Percentiles rank a stretch among this genome's conserved stretches.
Conservation (phyloP, 1,139 yeast genomes). For the Lodderomyces oxycetoniae region DNA sequence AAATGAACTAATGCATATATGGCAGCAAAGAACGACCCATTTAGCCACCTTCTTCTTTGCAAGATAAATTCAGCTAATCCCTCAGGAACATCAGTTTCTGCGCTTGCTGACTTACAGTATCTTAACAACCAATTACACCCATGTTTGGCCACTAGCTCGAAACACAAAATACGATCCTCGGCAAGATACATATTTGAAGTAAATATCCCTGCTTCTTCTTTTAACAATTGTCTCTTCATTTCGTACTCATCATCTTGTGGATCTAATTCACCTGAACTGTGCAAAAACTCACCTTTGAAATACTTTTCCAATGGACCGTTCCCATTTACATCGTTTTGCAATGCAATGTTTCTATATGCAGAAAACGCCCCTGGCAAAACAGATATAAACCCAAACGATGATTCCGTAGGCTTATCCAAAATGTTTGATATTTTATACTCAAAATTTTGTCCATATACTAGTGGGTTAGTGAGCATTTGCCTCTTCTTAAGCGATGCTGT, state of each 20-base stretch:
- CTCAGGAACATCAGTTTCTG: constrained; percentile 50
- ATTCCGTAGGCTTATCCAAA: constrained; percentile 45
- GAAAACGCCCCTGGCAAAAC: constrained; percentile 48
- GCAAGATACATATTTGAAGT: constrained; percentile 50
- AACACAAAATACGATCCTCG: constrained; percentile 48
- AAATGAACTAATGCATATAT: constrained; percentile 44
- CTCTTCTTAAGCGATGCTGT: constrained; percentile 39
- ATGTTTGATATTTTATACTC: constrained; percentile 45
- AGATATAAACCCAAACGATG: constrained; percentile 43
- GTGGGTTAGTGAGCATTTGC: constrained; percentile 42
- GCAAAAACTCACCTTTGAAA: constrained; percentile 47
- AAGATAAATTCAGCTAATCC: constrained; percentile 42
- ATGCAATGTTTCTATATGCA: constrained; percentile 40
- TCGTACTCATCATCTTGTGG: constrained; percentile 45
- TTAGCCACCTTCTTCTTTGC: constrained; percentile 50
- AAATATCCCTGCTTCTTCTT: constrained; percentile 47
- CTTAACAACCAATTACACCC: constrained; percentile 44
- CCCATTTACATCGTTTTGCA: constrained; percentile 41
- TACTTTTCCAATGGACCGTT: constrained; percentile 46
- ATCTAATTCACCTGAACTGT: constrained; percentile 42
- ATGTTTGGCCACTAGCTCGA: constrained; percentile 43
- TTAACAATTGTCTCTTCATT: constrained; percentile 34
- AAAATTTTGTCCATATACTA: constrained; percentile 46
- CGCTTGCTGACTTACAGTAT: constrained; percentile 43
- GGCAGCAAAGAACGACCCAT: constrained; percentile 49